Evolutionary conservation across 768 basidiomycete species (phyloP), one percentile per base, ranked within the genome.

Genomic region (Exsudoporus frostii): DNA sequence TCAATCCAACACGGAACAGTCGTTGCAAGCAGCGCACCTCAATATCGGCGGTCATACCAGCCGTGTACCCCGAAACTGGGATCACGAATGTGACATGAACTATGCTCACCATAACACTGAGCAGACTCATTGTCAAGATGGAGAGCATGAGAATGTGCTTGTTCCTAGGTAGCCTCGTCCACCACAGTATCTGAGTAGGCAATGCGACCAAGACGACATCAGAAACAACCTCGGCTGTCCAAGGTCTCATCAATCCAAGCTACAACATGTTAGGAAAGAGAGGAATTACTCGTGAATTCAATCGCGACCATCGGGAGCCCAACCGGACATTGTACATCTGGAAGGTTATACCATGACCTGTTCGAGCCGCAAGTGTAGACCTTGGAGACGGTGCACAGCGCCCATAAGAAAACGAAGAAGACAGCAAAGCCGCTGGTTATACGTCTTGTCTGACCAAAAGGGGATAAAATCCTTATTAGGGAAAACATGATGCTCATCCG

Each of bases 401-500:
- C 50, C 55, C 58, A 60, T 39, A 53, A 34, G 17, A 54, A 40
- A 20, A 50, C 38, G 32, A 63, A 57, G 15, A 51, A 24, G 24
- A 43, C 24, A 14, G 55, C 40, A 20, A 40, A 45, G 10, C 48
- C 38, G 15, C 15, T 17, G 14, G 30, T 42, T 25, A 62, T 25
- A 24, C 14, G 25, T 14, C 53, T 48, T 32, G 50, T 52, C 13
- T 44, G 32, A 24, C 14, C 19, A 14, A 38, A n/a, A 24, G 44
- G 40, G 7, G 48, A 27, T 7, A 37, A 8, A 11, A 57, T 40
- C 38, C 61, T 51, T 22, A 55, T 42, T 8, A 53, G 29, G 22
- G 62, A 53, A 45, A 60, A 57, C 27, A 63, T 20, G 27, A 63
- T 53, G 29, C 62, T 60, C 47, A 57, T 49, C 24, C 58, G 61